Base-by-base conservation (phyloP, 768 basidiomycete species). In the Suillus bovinus region DNA sequence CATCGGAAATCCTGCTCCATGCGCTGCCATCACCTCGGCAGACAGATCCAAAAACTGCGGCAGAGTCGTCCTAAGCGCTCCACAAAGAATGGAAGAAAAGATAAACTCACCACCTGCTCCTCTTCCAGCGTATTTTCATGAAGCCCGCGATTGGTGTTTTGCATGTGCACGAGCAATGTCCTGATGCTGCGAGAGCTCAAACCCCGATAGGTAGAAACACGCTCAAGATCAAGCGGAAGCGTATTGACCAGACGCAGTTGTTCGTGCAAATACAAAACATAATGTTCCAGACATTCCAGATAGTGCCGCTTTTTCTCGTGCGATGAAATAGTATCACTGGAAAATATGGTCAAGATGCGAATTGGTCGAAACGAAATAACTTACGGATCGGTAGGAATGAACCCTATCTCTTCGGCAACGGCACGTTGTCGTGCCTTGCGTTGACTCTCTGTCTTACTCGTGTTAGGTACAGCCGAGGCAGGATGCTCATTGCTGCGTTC, bases 281-380 rank as follows among this genome's bases (percentile, higher is more conserved):
- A 91, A 62, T 87, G 82, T 66, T 91, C 89, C 8, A 91, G 73
- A 65, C 86, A 88, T 66, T 89, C 88, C 27, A 91, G 80, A 68
- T 91, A 90, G 67, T 86, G 81, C 3, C 89, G 77, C 67, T 90
- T 90, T 68, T 90, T 90, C 68, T 91, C 89, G 67, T 91, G 89
- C 7, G 88, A 89, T 3, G 89, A 87, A 60, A 91, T 90, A n/a
- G 80, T 80, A 57, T 90, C 89, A 1, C 87, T 88, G 60, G 16
- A 16, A 54, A 5, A 29, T 27, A 38, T 11, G 44, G 1, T 5
- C 20, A n/a, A 42, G 6, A 17, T 38, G 8, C n/a, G 16, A 33
- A 39, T 16, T 2, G 11, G 4, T 4, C 39, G 9, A 10, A 17
- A 31, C 42, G 36, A 8, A 36, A 47, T 24, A 0, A 78, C 85